Conservation (phyloP, 768 basidiomycete genomes). For the Cubamyces sp. region DNA sequence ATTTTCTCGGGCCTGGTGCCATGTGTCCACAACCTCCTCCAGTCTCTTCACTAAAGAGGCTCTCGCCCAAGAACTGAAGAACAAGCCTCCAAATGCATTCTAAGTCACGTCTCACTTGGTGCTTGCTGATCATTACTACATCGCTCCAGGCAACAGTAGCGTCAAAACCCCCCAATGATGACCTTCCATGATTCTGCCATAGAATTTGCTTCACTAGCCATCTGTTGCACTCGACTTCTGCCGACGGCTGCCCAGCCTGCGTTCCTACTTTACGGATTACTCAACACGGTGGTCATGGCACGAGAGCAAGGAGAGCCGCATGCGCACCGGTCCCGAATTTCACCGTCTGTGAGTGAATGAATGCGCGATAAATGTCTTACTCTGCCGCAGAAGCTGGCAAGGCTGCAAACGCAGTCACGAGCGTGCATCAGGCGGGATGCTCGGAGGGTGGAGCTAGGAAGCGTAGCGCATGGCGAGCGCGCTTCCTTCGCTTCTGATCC, state of each 20-base stretch:
- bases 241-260: not conserved
- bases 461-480: conserved; percentile 9
- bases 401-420: conserved; percentile 6
- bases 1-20: too few species aligned
- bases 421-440: conserved; percentile 10
- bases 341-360: not conserved
- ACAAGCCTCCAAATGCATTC: too few species aligned
- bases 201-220: not conserved
- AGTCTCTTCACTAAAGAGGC: too few species aligned
- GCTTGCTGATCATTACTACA: too few species aligned
- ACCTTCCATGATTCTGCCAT: too few species aligned
- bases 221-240: not conserved
- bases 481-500: conserved; percentile 20
- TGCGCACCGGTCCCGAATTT: not conserved
- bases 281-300: not conserved
- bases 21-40: too few species aligned
- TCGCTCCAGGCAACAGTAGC: too few species aligned
- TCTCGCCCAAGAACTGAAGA: too few species aligned
- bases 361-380: not conserved
- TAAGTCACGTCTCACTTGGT: too few species aligned
- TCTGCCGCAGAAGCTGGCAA: not conserved
- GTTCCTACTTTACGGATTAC: not conserved
- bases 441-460: not conserved
- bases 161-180: too few species aligned
- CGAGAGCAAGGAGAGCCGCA: not conserved